Percentiles rank a stretch among this genome's conserved stretches.
Evolutionary conservation across 306 rosid genomes (phyloP).

Genomic region (Quercus dentata): DNA sequence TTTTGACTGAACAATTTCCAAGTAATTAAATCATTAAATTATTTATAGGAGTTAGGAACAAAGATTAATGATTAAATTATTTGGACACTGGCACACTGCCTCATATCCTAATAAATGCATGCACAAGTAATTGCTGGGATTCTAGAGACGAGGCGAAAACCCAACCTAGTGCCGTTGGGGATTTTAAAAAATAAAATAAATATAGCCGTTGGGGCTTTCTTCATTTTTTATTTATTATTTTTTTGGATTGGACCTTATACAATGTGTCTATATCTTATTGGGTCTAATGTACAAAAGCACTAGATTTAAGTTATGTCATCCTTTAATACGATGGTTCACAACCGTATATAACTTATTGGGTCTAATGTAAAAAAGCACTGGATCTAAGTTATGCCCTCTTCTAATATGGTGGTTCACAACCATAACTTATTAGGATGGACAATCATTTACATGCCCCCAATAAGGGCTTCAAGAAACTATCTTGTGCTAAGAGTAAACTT

Average conservation of each 20-base stretch:
- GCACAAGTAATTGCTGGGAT: constrained; percentile 9
- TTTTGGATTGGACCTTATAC: fast-evolving
- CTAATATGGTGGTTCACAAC: background rate
- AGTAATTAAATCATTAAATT: constrained; percentile 4
- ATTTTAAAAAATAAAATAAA: no score
- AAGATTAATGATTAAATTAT: background rate
- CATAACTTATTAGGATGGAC: background rate
- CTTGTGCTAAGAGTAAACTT: no score
- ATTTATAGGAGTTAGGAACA: background rate
- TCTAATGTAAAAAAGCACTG: no score
- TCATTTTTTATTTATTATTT: no score
- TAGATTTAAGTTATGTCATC: background rate
- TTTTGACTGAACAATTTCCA: constrained; percentile 27
- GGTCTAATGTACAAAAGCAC: no score
- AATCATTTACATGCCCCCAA: background rate
- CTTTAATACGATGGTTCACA: background rate
- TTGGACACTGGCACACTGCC: background rate
- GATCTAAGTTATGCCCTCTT: background rate
- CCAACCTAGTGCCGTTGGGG: constrained; percentile 13
- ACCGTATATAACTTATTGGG: background rate
- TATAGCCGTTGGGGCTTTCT: no score
- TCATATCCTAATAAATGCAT: constrained; percentile 13
- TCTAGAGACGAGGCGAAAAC: constrained; percentile 33
- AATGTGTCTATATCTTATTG: background rate
- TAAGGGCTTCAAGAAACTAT: background rate